Conservation (phyloP, 495 filamentous ascomycete genomes). For the Trypethelium eluteriae region DNA sequence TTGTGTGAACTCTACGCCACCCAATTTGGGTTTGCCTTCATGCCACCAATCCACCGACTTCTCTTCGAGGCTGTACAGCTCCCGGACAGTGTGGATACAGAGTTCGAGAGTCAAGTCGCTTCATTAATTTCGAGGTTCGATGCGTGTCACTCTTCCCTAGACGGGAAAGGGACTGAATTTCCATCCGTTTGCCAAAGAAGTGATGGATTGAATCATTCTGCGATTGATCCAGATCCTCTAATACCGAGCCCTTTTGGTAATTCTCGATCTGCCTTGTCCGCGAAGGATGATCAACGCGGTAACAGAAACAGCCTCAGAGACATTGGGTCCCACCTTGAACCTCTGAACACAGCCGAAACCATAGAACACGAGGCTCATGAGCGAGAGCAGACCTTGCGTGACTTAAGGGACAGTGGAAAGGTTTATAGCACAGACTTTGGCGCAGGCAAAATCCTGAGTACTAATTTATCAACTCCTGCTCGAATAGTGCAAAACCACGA, state of each 20-base stretch:
- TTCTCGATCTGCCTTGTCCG: too few relatives aligned
- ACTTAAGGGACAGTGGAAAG: not conserved
- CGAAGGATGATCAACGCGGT: not conserved
- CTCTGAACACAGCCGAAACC: not conserved
- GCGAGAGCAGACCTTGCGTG: not conserved
- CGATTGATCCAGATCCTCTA: too few relatives aligned
- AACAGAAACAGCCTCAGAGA: not conserved
- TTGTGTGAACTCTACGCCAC: slow-evolving; percentile 3
- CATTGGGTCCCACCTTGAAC: not conserved
- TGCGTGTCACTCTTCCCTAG: not conserved
- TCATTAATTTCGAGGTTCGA: not conserved
- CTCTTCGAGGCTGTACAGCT: slow-evolving; percentile 18
- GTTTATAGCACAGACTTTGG: not conserved
- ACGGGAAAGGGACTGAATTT: not conserved
- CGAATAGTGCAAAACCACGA: too few relatives aligned
- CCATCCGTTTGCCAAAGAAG: too few relatives aligned
- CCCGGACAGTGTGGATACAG: not conserved
- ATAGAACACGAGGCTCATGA: not conserved
- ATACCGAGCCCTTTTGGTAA: too few relatives aligned
- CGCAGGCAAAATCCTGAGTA: not conserved
- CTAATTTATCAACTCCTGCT: not conserved
- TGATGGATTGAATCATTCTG: too few relatives aligned
- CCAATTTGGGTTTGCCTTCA: slow-evolving; percentile 18
- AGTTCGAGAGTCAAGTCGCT: not conserved
- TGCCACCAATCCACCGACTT: slow-evolving; percentile 23